Percentiles rank a stretch among this genome's conserved stretches.
phyloP scores from a whole-genome alignment of 2,329 filamentous ascomycete species.

The Alternaria gansuensis region DNA sequence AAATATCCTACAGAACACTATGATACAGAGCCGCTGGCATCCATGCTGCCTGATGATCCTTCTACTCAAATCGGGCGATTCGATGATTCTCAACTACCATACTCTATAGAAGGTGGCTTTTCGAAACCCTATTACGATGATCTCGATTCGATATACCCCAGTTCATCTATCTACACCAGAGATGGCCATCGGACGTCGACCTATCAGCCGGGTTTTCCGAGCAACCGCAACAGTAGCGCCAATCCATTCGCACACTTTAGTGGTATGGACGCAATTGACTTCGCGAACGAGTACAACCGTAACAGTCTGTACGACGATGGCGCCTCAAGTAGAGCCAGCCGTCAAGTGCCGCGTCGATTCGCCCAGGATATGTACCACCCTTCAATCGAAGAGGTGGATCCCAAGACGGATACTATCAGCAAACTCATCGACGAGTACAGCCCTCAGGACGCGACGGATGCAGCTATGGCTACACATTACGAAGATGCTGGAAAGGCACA shows the following conservation, averaged over 20 bases:
- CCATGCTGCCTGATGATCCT: slow-evolving; percentile 43
- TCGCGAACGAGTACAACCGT: slow-evolving; percentile 28
- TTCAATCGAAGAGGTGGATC: slow-evolving; percentile 21
- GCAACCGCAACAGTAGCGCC: slow-evolving; percentile 34
- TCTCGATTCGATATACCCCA: slow-evolving; percentile 40
- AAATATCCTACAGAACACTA: slow-evolving; percentile 10
- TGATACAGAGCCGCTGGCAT: slow-evolving; percentile 32
- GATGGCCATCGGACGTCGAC: slow-evolving; percentile 34
- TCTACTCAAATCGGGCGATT: slow-evolving; percentile 35
- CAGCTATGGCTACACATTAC: slow-evolving; percentile 9
- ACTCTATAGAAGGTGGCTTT: slow-evolving; percentile 20
- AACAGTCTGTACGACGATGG: slow-evolving; percentile 29
- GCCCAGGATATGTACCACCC: slow-evolving; percentile 26
- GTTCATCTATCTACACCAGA: slow-evolving; percentile 46
- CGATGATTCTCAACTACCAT: slow-evolving; percentile 17
- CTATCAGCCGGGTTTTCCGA: slow-evolving; percentile 33
- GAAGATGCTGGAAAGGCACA: neutral
- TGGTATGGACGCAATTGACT: slow-evolving; percentile 21
- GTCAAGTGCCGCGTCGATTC: slow-evolving; percentile 22
- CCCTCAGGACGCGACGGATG: slow-evolving; percentile 15
- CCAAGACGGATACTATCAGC: slow-evolving; percentile 47
- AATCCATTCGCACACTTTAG: slow-evolving; percentile 34
- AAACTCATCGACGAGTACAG: slow-evolving; percentile 47
- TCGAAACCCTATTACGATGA: slow-evolving; percentile 44
- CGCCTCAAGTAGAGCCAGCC: slow-evolving; percentile 20